A percentile compares a stretch with the other conserved stretches of the same genome.
Evolutionary conservation across 1,139 yeast species (phyloP).

Genomic region (Yamadazyma sp.): DNA sequence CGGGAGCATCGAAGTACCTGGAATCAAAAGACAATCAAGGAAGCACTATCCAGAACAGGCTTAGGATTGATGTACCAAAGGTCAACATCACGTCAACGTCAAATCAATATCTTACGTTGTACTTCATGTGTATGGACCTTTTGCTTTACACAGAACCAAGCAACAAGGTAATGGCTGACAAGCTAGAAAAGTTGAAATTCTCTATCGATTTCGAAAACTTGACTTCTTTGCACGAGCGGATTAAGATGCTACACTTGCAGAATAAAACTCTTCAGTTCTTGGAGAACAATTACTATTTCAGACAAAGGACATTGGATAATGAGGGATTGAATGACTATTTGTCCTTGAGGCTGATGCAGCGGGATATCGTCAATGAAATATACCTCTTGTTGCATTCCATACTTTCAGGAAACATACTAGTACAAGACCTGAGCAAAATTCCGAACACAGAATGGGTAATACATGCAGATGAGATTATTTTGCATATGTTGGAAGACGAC

Average conservation of each 20-base stretch:
- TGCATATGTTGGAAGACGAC: constrained; percentile 47
- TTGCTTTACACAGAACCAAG: constrained; percentile 46
- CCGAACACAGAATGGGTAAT: constrained; percentile 56
- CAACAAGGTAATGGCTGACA: constrained; percentile 34
- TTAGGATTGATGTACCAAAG: constrained; percentile 43
- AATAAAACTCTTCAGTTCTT: constrained; percentile 24
- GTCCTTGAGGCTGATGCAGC: constrained; percentile 27
- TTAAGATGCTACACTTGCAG: constrained; percentile 29
- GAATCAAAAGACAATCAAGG: constrained; percentile 11
- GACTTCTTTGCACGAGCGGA: constrained; percentile 26
- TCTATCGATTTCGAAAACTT: constrained; percentile 45
- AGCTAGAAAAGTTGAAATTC: constrained; percentile 41
- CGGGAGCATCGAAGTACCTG: not conserved
- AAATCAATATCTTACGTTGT: constrained; percentile 42
- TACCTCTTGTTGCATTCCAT: constrained; percentile 40
- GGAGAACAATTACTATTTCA: constrained; percentile 35
- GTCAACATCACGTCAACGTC: constrained; percentile 43
- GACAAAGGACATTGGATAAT: constrained; percentile 33
- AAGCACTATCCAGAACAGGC: constrained; percentile 13
- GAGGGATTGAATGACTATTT: constrained; percentile 39
- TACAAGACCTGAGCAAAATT: constrained; percentile 13
- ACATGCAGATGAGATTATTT: constrained; percentile 50
- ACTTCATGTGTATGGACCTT: constrained; percentile 34
- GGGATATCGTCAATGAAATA: constrained; percentile 34
- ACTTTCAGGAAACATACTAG: constrained; percentile 35